These are phyloP conservation scores for Plasmodium gallinaceum DNA, from an alignment of 169 alveolate species.

Conservation along the genomic window DNA sequence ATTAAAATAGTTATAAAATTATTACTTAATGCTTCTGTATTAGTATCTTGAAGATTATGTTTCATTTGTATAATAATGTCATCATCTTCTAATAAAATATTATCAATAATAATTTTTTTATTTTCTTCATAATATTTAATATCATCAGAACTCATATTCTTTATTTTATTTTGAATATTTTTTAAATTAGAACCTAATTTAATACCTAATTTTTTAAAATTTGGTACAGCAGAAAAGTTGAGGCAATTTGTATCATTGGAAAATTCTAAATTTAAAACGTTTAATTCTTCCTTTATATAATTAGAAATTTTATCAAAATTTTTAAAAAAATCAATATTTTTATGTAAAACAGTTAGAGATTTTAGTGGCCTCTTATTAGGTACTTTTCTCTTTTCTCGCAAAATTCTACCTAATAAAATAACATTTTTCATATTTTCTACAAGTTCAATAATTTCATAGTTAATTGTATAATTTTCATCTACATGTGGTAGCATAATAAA, in stretches of 20 bases:
- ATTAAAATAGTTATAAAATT: slow-evolving; percentile 82
- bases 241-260: slow-evolving; percentile 87
- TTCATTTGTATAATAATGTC: slow-evolving; percentile 82
- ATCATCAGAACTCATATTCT: slow-evolving; percentile 80
- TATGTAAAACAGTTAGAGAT: slow-evolving; percentile 85
- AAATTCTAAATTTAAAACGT: slow-evolving; percentile 84
- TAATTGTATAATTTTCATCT: slow-evolving; percentile 34
- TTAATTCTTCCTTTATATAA: slow-evolving; percentile 92
- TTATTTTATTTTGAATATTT: slow-evolving; percentile 82
- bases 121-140: slow-evolving; percentile 40
- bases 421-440: slow-evolving; percentile 73
- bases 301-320: slow-evolving; percentile 80
- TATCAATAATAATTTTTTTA: slow-evolving; percentile 80
- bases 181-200: slow-evolving; percentile 90
- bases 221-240: slow-evolving; percentile 88
- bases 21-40: slow-evolving; percentile 81
- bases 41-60: slow-evolving; percentile 78
- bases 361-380: slow-evolving; percentile 93
- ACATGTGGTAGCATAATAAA: slow-evolving; percentile 79
- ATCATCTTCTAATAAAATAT: slow-evolving; percentile 86
- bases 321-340: slow-evolving; percentile 77
- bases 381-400: slow-evolving; percentile 93
- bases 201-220: slow-evolving; percentile 90
- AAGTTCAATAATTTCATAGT: slow-evolving; percentile 64
- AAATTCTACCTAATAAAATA: slow-evolving; percentile 91